Evolutionary conservation across 1,139 yeast species (phyloP).

Genomic region (Hansenula sp.): DNA sequence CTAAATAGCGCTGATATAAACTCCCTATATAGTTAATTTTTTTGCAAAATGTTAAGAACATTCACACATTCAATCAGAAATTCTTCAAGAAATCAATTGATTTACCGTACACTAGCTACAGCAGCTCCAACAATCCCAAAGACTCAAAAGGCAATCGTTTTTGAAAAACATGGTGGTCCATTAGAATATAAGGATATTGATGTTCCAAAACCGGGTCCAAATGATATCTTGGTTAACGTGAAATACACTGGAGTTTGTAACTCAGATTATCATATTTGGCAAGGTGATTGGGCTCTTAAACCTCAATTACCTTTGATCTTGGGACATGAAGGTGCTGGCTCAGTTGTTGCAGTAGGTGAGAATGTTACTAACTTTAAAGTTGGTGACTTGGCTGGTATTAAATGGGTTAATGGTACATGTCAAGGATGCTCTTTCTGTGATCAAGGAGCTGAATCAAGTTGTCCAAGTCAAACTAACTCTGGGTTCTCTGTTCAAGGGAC

Average conservation of each 20-base stretch:
- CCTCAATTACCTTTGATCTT: conserved; percentile 46
- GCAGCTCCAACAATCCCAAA: conserved; percentile 19
- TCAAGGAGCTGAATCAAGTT: conserved; percentile 49
- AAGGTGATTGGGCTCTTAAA: conserved; percentile 44
- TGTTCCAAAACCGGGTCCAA: conserved; percentile 41
- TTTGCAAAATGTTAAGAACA: too few relatives aligned
- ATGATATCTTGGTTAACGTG: conserved; percentile 40
- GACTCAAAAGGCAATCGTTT: conserved; percentile 31
- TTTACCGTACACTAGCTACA: neutral
- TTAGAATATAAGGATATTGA: conserved; percentile 39
- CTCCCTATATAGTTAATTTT: too few relatives aligned
- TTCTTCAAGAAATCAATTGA: too few relatives aligned
- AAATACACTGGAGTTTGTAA: conserved; percentile 48
- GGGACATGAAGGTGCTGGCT: conserved; percentile 70
- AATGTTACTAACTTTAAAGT: conserved; percentile 52
- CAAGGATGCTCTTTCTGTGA: conserved; percentile 53
- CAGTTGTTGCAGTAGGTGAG: conserved; percentile 53
- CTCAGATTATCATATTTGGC: conserved; percentile 47
- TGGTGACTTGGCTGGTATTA: conserved; percentile 60
- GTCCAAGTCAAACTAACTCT: conserved; percentile 52
- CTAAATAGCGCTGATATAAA: too few relatives aligned
- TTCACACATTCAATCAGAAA: too few relatives aligned
- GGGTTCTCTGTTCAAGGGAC: conserved; percentile 67
- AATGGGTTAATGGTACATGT: conserved; percentile 62
- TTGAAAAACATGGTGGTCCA: conserved; percentile 27